A percentile compares a stretch with the other conserved stretches of the same genome.
These are phyloP conservation scores for Fusarium graminum DNA, from an alignment of 2,329 filamentous ascomycete genomes.

Conservation along the genomic window DNA sequence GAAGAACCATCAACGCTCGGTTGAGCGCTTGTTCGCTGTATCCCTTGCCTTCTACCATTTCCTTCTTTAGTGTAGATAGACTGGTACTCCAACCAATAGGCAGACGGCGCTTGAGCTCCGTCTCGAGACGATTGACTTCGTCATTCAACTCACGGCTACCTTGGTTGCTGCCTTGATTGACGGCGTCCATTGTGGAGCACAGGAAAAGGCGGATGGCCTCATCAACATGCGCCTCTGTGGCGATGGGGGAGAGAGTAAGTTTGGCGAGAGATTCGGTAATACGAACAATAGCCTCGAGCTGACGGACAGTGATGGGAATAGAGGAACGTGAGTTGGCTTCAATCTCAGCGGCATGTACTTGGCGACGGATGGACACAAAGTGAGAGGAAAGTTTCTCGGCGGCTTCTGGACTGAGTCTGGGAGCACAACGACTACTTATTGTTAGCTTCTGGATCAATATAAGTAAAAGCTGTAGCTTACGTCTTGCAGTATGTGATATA, in stretches of 20 bases:
- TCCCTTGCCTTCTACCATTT: constrained; percentile 92
- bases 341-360: constrained; percentile 91
- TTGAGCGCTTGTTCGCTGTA: constrained; percentile 90
- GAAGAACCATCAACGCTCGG: constrained; percentile 85
- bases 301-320: constrained; percentile 97
- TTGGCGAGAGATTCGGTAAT: constrained; percentile 98
- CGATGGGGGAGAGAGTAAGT: constrained; percentile 85
- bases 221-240: constrained; percentile 92
- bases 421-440: constrained; percentile 81
- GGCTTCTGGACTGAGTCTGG: constrained; percentile 88
- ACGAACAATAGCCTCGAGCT: constrained; percentile 96
- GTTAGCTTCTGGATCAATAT: constrained; percentile 47
- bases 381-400: constrained; percentile 97
- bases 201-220: constrained; percentile 98
- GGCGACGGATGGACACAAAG: constrained; percentile 94
- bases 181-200: constrained; percentile 97
- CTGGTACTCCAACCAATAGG: constrained; percentile 97
- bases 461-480: constrained; percentile 64
- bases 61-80: constrained; percentile 83
- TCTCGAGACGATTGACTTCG: constrained; percentile 87
- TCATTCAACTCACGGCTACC: constrained; percentile 92
- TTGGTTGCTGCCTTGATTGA: constrained; percentile 87
- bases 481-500: constrained; percentile 98
- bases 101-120: constrained; percentile 86
- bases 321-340: constrained; percentile 91